Evolutionary conservation across 306 rosid genomes (phyloP), one percentile per base, ranked within the genome.

Genomic region (Nissolia schottii): DNA sequence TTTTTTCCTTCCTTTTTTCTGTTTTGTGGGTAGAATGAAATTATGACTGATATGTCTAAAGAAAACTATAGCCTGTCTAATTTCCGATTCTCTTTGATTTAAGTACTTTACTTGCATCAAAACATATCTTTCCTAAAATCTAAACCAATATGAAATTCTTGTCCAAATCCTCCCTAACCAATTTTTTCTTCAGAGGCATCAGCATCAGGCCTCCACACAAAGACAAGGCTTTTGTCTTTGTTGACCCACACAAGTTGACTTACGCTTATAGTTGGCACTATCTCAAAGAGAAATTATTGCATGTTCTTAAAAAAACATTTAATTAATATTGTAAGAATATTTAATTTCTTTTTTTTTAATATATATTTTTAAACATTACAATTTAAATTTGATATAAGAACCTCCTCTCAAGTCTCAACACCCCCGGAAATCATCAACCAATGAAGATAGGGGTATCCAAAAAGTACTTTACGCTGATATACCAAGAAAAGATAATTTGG

Each of bases 201-300:
- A 37, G 15, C 23, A 25, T 60, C 76, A 13, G 43, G 38, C 8
- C n/a, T 19, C 7, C 70, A 59, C 20, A n/a, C 22, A 6, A 46
- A 46, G 60, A 68, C 23, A 31, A 59, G 34, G 67, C 45, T 2
- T 49, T 53, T 19, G 34, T 53, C 55, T 54, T 43, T 63, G 68
- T 64, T 37, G 63, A 64, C 61, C 71, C 48, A 28, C 71, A 50
- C 29, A 28, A 62, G 40, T 70, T 77, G 41, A 70, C 67, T 70
- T 62, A 18, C 27, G 9, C 1, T 60, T 50, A 60, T 23, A 40
- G 2, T 32, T 60, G 1, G 50, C 57, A 15, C 31, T 54, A n/a
- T 48, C 46, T 58, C 22, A 28, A 31, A 18, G 20, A n/a, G n/a
- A n/a, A n/a, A n/a, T n/a, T n/a, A n/a, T n/a, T n/a, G n/a, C n/a